Conservation (phyloP, 2,329 filamentous ascomycete genomes). For the Fusarium albidum region DNA sequence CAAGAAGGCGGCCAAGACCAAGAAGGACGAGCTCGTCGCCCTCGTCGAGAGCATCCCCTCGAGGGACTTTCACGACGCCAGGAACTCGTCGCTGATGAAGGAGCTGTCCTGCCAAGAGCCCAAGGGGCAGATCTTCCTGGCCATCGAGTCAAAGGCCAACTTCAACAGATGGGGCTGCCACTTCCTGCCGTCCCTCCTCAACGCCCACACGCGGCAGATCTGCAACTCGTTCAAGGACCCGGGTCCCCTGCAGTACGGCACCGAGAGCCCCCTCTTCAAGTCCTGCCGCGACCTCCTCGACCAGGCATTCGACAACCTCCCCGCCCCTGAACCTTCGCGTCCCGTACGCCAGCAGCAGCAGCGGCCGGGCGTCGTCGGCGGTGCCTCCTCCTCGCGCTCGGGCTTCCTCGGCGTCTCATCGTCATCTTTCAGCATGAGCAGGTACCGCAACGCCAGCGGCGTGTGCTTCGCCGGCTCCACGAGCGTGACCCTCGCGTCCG, state of each 20-base stretch:
- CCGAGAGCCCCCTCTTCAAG: slow-evolving; percentile 59
- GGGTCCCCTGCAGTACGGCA: slow-evolving; percentile 63
- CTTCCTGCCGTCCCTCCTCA: slow-evolving; percentile 64
- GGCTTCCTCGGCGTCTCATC: slow-evolving; percentile 13
- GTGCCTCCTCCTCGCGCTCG: neutral
- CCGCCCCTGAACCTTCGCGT: slow-evolving; percentile 52
- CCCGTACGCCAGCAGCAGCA: neutral
- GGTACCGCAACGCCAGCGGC: slow-evolving; percentile 51
- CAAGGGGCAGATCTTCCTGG: slow-evolving; percentile 60
- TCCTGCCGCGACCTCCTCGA: slow-evolving; percentile 59
- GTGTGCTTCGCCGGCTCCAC: slow-evolving; percentile 64
- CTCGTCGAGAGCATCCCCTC: slow-evolving; percentile 49
- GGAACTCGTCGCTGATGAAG: slow-evolving; percentile 56
- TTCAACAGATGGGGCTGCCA: slow-evolving; percentile 64
- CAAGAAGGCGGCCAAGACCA: neutral
- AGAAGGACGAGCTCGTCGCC: slow-evolving; percentile 36
- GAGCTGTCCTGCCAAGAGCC: slow-evolving; percentile 56
- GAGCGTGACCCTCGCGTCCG: slow-evolving; percentile 54
- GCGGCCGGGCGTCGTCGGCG: neutral
- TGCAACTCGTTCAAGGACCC: slow-evolving; percentile 71
- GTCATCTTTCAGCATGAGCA: slow-evolving; percentile 48
- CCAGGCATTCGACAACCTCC: slow-evolving; percentile 56
- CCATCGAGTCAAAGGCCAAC: slow-evolving; percentile 49
- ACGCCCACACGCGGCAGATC: slow-evolving; percentile 63
- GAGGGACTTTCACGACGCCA: slow-evolving; percentile 44